These are phyloP conservation scores for Erythrophleum ivorense DNA, from an alignment of 331 rosid genomes.

Conservation along the genomic window DNA sequence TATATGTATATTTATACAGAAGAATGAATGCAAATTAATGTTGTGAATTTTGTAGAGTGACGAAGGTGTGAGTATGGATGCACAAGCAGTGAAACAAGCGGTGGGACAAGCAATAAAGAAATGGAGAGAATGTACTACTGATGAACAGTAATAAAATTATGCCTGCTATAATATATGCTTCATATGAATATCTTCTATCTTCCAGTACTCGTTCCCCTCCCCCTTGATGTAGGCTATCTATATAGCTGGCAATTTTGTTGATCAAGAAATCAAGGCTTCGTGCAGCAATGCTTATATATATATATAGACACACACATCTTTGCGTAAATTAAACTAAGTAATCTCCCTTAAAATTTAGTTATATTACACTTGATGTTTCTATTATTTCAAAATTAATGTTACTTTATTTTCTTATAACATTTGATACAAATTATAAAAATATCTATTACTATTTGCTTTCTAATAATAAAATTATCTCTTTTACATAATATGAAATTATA, in stretches of 20 bases:
- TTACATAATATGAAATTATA: too few species aligned
- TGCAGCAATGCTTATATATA: neutral
- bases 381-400: too few species aligned
- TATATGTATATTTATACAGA: neutral
- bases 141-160: conserved; percentile 41
- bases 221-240: neutral
- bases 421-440: too few species aligned
- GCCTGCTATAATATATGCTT: neutral
- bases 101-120: conserved; percentile 78
- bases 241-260: neutral
- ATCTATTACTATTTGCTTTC: too few species aligned
- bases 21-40: conserved; percentile 49
- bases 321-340: too few species aligned
- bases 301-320: neutral
- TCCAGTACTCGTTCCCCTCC: neutral
- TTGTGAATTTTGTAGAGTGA: conserved; percentile 56
- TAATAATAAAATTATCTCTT: too few species aligned
- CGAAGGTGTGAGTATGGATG: conserved; percentile 60
- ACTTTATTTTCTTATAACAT: too few species aligned
- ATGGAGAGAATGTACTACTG: conserved; percentile 60
- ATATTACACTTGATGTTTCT: too few species aligned
- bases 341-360: too few species aligned
- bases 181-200: conserved; percentile 6
- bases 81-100: conserved; percentile 71
- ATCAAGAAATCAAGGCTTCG: conserved; percentile 37